These are phyloP conservation scores for Protea cynaroides DNA, from an alignment of 164 flowering plant genomes.

Conservation along the genomic window DNA sequence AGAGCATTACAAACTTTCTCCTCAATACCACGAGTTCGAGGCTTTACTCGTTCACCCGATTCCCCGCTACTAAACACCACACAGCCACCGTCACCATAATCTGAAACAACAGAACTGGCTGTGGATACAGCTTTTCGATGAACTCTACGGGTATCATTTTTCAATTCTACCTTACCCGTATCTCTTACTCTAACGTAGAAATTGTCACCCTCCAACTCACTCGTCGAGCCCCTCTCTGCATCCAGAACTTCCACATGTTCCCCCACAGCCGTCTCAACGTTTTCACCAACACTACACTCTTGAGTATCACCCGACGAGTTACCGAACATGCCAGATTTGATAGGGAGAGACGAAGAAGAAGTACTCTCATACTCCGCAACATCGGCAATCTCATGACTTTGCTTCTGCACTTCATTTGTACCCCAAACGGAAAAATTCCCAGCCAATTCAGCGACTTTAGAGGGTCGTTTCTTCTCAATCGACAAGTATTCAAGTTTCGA, in stretches of 20 bases:
- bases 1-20: slow-evolving; percentile 12
- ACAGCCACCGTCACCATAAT: slow-evolving; percentile 32
- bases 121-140: slow-evolving; percentile 7
- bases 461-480: slow-evolving; percentile 45
- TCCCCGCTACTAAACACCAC: slow-evolving; percentile 26
- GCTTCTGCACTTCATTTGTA: slow-evolving; percentile 6
- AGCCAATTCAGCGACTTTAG: slow-evolving; percentile 15
- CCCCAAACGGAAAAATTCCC: slow-evolving; percentile 8
- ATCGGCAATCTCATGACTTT: slow-evolving; percentile 13
- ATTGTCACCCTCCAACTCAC: slow-evolving; percentile 6
- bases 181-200: slow-evolving; percentile 1
- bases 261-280: not conserved
- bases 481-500: slow-evolving; percentile 59
- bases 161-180: slow-evolving; percentile 1
- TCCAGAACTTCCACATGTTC: not conserved
- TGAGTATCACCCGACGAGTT: slow-evolving; percentile 14
- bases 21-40: slow-evolving; percentile 8
- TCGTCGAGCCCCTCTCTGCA: no score
- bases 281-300: slow-evolving; percentile 10
- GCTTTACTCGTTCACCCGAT: slow-evolving; percentile 14
- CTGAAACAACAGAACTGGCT: slow-evolving; percentile 10
- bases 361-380: slow-evolving; percentile 29
- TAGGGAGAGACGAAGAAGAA: slow-evolving; percentile 33
- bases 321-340: slow-evolving; percentile 12
- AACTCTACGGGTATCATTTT: slow-evolving; percentile 9